Conservation (phyloP, 202 grass and related monocot genomes). For the Hordeum pubiflorum region DNA sequence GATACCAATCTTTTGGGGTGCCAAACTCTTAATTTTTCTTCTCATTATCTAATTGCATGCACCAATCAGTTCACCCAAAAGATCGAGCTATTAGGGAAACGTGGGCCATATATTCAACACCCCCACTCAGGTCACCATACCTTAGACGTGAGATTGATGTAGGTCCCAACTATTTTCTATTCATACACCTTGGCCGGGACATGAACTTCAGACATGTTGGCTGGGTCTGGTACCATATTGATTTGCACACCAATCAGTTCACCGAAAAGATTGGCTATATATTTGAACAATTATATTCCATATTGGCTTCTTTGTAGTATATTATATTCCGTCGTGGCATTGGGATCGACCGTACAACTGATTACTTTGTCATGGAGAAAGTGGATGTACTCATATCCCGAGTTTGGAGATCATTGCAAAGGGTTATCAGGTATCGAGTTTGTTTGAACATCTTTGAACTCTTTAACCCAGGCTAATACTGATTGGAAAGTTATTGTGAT, state of each 20-base stretch:
- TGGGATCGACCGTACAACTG: conserved; percentile 67
- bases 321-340: conserved; percentile 77
- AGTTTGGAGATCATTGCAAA: conserved; percentile 60
- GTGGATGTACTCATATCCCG: conserved; percentile 75
- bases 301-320: conserved; percentile 43
- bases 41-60: not conserved
- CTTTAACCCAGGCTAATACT: not conserved
- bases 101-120: not conserved
- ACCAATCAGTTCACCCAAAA: not conserved
- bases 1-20: not conserved
- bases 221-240: not conserved
- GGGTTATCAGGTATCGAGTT: conserved; percentile 46
- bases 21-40: not conserved
- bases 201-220: not conserved
- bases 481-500: not conserved
- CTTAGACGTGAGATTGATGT: not conserved
- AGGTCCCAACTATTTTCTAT: not conserved
- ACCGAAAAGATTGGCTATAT: not conserved
- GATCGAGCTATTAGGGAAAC: not conserved
- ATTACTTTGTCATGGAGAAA: conserved; percentile 85
- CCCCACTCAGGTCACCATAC: not conserved
- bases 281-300: conserved; percentile 9
- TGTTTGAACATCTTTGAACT: conserved; percentile 13
- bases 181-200: not conserved
- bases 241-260: not conserved